Evolutionary conservation across 2,329 filamentous ascomycete species (phyloP).

Genomic region (Phoma herbarum): DNA sequence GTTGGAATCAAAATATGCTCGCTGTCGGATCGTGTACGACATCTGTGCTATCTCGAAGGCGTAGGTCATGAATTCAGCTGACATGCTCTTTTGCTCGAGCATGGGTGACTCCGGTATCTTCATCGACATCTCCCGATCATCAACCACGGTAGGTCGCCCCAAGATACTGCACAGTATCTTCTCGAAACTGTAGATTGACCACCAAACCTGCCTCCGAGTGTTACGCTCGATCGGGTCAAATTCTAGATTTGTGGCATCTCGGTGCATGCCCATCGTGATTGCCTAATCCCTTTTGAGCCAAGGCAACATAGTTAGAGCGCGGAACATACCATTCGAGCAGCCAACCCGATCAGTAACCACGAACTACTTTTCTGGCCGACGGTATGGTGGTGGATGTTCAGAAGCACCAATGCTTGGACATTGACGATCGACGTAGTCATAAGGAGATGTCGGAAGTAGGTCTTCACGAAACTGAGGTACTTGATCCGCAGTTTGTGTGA

Average conservation of each 20-base stretch:
- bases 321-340: conserved; percentile 51
- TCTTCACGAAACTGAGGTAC: conserved; percentile 44
- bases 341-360: conserved; percentile 54
- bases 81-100: conserved; percentile 30
- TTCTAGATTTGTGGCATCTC: conserved; percentile 51
- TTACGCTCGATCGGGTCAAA: conserved; percentile 48
- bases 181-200: conserved; percentile 40
- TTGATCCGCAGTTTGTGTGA: conserved; percentile 32
- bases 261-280: conserved; percentile 57
- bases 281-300: too few species aligned
- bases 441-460: conserved; percentile 50
- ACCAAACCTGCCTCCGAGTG: conserved; percentile 39
- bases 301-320: too few species aligned
- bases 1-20: conserved; percentile 34
- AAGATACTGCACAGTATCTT: conserved; percentile 37
- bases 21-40: conserved; percentile 34
- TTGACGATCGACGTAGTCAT: conserved; percentile 53
- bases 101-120: conserved; percentile 30
- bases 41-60: conserved; percentile 25
- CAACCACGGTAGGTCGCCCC: conserved; percentile 38
- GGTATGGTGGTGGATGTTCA: conserved; percentile 55
- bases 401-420: conserved; percentile 54
- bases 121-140: conserved; percentile 37
- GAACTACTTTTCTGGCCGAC: conserved; percentile 55
- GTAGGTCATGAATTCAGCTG: conserved; percentile 26